Evolutionary conservation across 2,329 filamentous ascomycete species (phyloP), one percentile per base, ranked within the genome.

Genomic region (Alternaria sp.): DNA sequence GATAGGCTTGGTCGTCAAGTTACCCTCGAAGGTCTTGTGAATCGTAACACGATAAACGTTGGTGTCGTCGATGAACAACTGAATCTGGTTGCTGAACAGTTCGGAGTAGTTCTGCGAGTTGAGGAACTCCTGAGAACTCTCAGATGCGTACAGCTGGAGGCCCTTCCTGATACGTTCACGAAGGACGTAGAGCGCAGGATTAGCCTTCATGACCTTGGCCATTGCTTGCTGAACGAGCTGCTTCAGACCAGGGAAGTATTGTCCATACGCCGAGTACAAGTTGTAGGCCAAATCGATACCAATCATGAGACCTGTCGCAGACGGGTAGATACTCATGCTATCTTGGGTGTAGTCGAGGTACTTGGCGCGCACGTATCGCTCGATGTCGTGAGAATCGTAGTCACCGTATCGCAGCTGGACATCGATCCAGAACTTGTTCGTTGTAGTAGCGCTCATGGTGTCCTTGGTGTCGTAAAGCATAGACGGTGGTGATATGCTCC

Each of bases 41-140:
- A 99, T 99, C 0, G 95, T 99, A 61, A 99, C 95, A 82, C 95
- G 93, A 77, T 99, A 99, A 51, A 99, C 96, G 72, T 99, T 99
- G 60, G 95, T 99, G 76, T 99, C 95, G 71, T 99, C 95, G 65
- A 99, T 98, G 82, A 99, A 99, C 46, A 99, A 85, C 81, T 99
- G 95, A 29, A 96, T 96, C 81, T 98, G 94, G 79, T 97, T 97
- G 83, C 94, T 99, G 84, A 99, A 99, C 34, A 99, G 84, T 77
- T 99, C 95, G 0, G 95, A 97, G 82, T 99, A 99, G 77, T 99
- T 99, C 80, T 99, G 95, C 0, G 94, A 98, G 82, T 99, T 99
- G 67, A 99, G 81, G 84, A 99, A 99, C 80, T 99, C 96, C 74
- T 99, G 95, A 80, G 97, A 98, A 81, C 92, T 97, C 81, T 99